Conservation (phyloP, 108 stramenopile species). For the Cyclotella kingstonii region DNA sequence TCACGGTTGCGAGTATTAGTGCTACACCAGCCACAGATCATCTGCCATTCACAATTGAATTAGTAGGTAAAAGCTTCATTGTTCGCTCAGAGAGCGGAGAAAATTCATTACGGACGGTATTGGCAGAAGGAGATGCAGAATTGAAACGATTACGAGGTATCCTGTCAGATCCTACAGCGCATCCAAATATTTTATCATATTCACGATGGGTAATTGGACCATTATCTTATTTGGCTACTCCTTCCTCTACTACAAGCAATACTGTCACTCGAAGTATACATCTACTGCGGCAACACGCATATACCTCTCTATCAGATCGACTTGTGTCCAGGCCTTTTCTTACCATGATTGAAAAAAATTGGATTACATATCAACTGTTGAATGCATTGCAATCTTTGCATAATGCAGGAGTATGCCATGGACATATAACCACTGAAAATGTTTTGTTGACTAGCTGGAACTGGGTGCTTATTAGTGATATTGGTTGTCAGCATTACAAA, state of each 20-base stretch:
- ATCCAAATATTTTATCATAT: constrained; percentile 41
- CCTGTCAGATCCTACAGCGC: constrained; percentile 26
- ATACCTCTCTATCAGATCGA: constrained; percentile 89
- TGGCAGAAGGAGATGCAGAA: constrained; percentile 45
- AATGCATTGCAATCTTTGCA: constrained; percentile 84
- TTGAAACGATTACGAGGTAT: constrained; percentile 37
- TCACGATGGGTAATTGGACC: constrained; percentile 39
- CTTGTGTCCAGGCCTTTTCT: constrained; percentile 94
- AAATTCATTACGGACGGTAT: constrained; percentile 7
- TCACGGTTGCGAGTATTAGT: not conserved
- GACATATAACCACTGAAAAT: constrained; percentile 95
- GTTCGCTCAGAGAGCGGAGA: constrained; percentile 30
- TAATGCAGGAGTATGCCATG: constrained; percentile 78
- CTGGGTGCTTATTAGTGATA: constrained; percentile 90
- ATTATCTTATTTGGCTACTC: constrained; percentile 6
- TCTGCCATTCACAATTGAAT: constrained; percentile 25
- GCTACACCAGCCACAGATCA: constrained; percentile 2
- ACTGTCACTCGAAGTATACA: constrained; percentile 44
- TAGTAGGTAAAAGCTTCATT: constrained; percentile 42
- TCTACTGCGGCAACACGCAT: constrained; percentile 87
- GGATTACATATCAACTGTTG: constrained; percentile 91
- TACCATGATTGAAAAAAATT: constrained; percentile 85
- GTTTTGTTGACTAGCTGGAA: constrained; percentile 88
- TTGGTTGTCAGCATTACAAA: constrained; percentile 86
- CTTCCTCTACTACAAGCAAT: constrained; percentile 1